These are phyloP conservation scores for Colletotrichum eremochloae DNA, from an alignment of 2,329 filamentous ascomycete species.

Conservation along the genomic window DNA sequence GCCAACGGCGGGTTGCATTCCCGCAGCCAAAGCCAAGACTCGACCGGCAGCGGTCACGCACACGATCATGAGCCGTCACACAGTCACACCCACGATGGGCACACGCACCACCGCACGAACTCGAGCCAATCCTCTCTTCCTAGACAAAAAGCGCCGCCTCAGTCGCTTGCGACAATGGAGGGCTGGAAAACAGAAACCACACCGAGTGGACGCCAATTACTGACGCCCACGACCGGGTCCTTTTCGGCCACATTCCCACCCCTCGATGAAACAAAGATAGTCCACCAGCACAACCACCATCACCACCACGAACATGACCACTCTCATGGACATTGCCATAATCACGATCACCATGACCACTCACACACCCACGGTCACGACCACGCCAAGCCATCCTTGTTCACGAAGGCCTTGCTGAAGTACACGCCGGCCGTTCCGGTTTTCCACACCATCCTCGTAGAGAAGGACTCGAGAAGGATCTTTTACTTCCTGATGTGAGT, in stretches of 20 bases:
- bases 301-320: constrained; percentile 44
- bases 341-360: constrained; percentile 49
- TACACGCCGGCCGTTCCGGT: constrained; percentile 80
- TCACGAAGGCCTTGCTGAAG: constrained; percentile 81
- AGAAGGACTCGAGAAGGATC: constrained; percentile 93
- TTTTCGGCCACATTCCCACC: constrained; percentile 40
- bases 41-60: constrained; percentile 46
- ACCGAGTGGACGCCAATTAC: constrained; percentile 56
- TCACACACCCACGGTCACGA: constrained; percentile 50
- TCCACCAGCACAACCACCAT: constrained; percentile 43
- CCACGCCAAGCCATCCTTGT: constrained; percentile 68
- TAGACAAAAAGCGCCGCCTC: constrained; percentile 51
- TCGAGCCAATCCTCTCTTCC: constrained; percentile 35
- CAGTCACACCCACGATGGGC: constrained; percentile 45
- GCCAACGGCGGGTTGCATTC: constrained; percentile 46
- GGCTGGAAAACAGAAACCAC: constrained; percentile 59
- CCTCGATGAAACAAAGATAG: constrained; percentile 35
- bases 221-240: constrained; percentile 48
- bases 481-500: constrained; percentile 95
- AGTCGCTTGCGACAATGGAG: constrained; percentile 51
- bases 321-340: constrained; percentile 46
- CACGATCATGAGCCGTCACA: constrained; percentile 49
- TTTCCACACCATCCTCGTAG: constrained; percentile 85
- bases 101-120: constrained; percentile 45
- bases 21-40: constrained; percentile 47